Base-by-base conservation (phyloP, 1,284 basidiomycete species). In the Mycosarcoma maydis region DNA sequence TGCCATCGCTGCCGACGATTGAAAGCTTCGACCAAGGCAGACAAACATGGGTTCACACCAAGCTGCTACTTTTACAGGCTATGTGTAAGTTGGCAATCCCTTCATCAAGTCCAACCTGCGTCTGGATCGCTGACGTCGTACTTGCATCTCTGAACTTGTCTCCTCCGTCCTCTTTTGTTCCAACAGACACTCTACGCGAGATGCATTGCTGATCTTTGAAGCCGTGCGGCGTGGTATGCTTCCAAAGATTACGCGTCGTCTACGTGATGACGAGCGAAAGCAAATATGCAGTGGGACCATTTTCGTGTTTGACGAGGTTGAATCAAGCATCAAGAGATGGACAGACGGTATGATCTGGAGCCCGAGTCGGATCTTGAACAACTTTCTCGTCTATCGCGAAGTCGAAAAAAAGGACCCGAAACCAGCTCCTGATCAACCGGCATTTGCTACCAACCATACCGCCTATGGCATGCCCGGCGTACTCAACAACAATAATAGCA, bases 261-360 rank as follows among this genome's bases (percentile, higher is more conserved):
- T 98, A 47, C 92, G 94, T 65, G 94, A 97, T 81, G 87, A 90
- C 37, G 95, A 98, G 61, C 81, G 82, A 83, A 90, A 89, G 75
- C 91, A 95, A 88, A 95, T 98, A 79, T 88, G 89, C 26, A 93
- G 91, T 8, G 95, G 95, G 55, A 91, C 91, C 4, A 92, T 98
- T 27, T 98, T 97, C 78, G 94, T 98, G 59, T 98, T 98, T 81
- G 93, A 98, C 83, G 94, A 97, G 84, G 90, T 92, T 75, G 93
- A 97, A 83, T 93, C 92, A 76, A 94, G 94, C 32, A 98, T 98
- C 85, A 97, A 96, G 84, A 87, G 95, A 45, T 98, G 95, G 94
- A 98, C 95, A 0, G 94, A 98, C 83, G 94, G 94, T 6, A 90
- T 92, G 81, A 90, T 92, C 77, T 98, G 94, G 95, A 90, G 89